These are phyloP conservation scores for Apiospora saccharicola DNA, from an alignment of 2,329 filamentous ascomycete species.

Conservation along the genomic window DNA sequence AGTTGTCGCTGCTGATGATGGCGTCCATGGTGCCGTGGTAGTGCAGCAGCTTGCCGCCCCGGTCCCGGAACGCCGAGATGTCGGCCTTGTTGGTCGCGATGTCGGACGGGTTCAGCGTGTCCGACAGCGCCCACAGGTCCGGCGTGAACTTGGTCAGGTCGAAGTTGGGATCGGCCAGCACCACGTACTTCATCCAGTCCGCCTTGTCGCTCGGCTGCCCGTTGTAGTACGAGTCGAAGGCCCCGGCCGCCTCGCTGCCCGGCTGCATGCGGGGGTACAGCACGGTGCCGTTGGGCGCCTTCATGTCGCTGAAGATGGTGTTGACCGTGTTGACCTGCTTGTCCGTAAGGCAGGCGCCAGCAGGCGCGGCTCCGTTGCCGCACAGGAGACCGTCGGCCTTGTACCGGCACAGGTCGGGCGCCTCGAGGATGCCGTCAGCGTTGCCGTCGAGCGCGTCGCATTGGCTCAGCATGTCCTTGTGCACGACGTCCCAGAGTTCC, in stretches of 20 bases:
- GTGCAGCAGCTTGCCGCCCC: constrained; percentile 54
- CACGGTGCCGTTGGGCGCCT: constrained; percentile 44
- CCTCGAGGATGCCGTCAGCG: constrained; percentile 29
- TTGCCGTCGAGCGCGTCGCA: constrained; percentile 32
- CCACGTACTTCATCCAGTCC: constrained; percentile 57
- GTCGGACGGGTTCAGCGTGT: constrained; percentile 22
- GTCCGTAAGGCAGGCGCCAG: constrained; percentile 25
- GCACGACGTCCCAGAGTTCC: constrained; percentile 46
- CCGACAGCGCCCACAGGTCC: constrained; percentile 19
- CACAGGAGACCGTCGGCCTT: constrained; percentile 29
- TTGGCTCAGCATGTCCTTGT: constrained; percentile 42
- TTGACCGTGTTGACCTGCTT: constrained; percentile 29
- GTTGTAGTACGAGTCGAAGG: constrained; percentile 46
- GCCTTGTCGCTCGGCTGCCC: constrained; percentile 48
- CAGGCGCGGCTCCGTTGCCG: background rate
- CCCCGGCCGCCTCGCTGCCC: constrained; percentile 49
- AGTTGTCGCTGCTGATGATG: constrained; percentile 53
- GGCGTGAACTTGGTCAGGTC: constrained; percentile 20
- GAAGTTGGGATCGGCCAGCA: constrained; percentile 53
- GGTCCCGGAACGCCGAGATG: constrained; percentile 43
- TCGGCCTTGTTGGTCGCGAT: constrained; percentile 39
- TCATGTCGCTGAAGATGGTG: constrained; percentile 27
- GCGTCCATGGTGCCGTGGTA: constrained; percentile 54
- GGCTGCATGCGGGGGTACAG: constrained; percentile 60
- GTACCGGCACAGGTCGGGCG: constrained; percentile 30